Conservation (phyloP, 2,329 filamentous ascomycete species). For the Lasiodiplodia gonubiensis region DNA sequence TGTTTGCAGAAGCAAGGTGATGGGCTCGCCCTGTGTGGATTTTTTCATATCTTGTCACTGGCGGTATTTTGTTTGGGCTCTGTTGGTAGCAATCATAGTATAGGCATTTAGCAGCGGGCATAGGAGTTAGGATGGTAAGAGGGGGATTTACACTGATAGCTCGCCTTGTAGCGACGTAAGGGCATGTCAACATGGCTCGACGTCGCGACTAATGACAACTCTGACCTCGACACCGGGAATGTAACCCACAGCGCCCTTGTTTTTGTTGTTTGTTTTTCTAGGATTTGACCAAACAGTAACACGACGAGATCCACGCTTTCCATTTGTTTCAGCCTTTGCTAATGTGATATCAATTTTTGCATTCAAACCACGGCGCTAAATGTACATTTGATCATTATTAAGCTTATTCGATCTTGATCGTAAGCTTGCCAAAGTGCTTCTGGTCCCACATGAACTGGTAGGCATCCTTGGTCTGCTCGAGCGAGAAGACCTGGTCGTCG, state of each 20-base stretch:
- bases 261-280: too few species aligned
- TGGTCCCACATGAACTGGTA: slow-evolving; percentile 58
- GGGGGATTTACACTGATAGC: not conserved
- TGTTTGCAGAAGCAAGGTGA: slow-evolving; percentile 33
- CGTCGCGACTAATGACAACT: too few species aligned
- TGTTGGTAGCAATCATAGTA: not conserved
- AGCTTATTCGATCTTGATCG: slow-evolving; percentile 44
- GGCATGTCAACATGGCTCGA: too few species aligned
- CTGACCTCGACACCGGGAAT: too few species aligned
- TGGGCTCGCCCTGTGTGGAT: not conserved
- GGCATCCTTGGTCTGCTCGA: slow-evolving; percentile 59
- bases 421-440: slow-evolving; percentile 55
- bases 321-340: too few species aligned
- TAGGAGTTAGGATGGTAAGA: not conserved
- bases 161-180: not conserved
- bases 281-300: too few species aligned
- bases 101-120: slow-evolving; percentile 14
- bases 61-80: not conserved
- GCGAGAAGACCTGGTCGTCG: slow-evolving; percentile 62
- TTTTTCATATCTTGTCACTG: not conserved
- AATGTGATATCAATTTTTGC: too few species aligned
- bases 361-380: not conserved
- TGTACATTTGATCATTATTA: not conserved
- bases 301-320: too few species aligned
- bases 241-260: too few species aligned